Evolutionary conservation across 1,139 yeast species (phyloP), one percentile per base, ranked within the genome.

Genomic region (Williopsis jadinii): DNA sequence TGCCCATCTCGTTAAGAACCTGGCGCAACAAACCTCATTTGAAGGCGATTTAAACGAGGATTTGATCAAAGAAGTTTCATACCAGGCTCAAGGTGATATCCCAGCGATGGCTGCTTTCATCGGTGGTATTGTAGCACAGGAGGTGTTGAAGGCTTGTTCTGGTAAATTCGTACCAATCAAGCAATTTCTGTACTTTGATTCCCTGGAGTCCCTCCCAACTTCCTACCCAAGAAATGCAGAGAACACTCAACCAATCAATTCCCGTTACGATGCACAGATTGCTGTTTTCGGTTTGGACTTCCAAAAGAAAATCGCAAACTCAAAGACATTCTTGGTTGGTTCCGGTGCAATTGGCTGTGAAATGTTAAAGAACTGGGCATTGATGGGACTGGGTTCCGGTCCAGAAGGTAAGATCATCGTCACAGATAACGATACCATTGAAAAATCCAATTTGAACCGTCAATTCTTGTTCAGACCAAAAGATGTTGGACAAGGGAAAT

Each of bases 321-420:
- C 85, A 50, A 83, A 77, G 58, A 87, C 90, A 5, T 92, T 92
- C 63, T 70, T 92, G 51, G 98, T 92, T 34, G 99, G 99, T 39
- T 79, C 97, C 2, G 99, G 99, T 60, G 99, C 99, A 32, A 92
- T 92, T 70, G 99, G 99, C 37, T 92, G 99, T 68, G 99, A 92
- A 67, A 92, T 94, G 94, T 73, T 92, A 58, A 92, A 92, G 66
- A 90, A 88, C 60, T 92, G 97, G 97, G 97, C 98, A 9, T 75
- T 92, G 77, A 75, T 90, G 80, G 98, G 99, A 38, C 70, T 92
- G 43, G 97, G 95, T 30, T 73, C 95, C 26, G 97, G 98, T 30
- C 86, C 92, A 32, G 63, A 83, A 3, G 99, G 99, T 56, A 74
- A 77, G 53, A 85, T 92, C 48, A 66, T 67, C 40, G 82, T 94